A percentile compares a stretch with the other conserved stretches of the same genome.
Evolutionary conservation across 768 basidiomycete genomes (phyloP).

Genomic region (Chalciporus chontae): DNA sequence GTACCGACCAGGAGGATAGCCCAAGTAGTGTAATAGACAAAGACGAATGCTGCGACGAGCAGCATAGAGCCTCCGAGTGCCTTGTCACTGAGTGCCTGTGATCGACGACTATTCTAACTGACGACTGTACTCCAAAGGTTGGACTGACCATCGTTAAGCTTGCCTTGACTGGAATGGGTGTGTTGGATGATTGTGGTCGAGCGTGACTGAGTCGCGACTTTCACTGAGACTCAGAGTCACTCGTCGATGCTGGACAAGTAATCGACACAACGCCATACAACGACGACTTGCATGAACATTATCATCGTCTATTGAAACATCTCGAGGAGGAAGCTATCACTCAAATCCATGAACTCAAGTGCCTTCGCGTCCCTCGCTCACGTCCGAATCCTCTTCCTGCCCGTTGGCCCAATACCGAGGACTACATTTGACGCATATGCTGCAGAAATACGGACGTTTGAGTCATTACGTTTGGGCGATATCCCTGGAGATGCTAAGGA

Average conservation of each 20-base stretch:
- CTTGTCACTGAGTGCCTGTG: conserved; percentile 78
- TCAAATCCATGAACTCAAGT: conserved; percentile 58
- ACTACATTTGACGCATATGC: conserved; percentile 73
- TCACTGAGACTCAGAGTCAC: too few species aligned
- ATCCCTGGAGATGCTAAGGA: conserved; percentile 78
- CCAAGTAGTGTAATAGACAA: conserved; percentile 92
- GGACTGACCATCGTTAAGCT: conserved; percentile 22
- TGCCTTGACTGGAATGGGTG: not conserved
- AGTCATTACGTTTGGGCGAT: conserved; percentile 73
- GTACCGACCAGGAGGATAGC: conserved; percentile 75
- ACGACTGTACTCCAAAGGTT: not conserved
- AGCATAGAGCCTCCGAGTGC: conserved; percentile 77
- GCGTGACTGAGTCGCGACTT: not conserved
- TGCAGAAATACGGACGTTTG: conserved; percentile 68
- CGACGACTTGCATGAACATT: conserved; percentile 5
- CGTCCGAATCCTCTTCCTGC: conserved; percentile 79
- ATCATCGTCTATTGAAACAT: not conserved
- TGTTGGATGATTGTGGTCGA: conserved; percentile 3
- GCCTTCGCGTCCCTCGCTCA: conserved; percentile 83
- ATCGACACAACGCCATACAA: not conserved
- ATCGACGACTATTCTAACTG: not conserved
- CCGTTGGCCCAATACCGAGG: conserved; percentile 72
- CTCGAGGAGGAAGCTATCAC: not conserved
- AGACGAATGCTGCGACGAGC: conserved; percentile 68
- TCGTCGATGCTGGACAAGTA: too few species aligned